Base-by-base conservation (phyloP, 2,329 filamentous ascomycete genomes). In the Xylaria sp. region DNA sequence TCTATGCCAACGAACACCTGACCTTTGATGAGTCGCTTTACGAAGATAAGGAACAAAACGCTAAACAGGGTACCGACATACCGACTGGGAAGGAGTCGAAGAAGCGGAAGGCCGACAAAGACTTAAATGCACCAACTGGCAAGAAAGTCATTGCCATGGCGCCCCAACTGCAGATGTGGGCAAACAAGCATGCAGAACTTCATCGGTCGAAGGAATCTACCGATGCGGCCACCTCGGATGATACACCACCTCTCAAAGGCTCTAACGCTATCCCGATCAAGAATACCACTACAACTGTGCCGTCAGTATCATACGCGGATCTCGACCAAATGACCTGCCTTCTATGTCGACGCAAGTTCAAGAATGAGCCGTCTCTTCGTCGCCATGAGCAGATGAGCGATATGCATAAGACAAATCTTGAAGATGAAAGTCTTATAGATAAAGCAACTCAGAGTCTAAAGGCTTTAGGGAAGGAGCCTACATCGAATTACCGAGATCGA, bases 161-260 rank as follows among this genome's bases (percentile, higher is more conserved):
- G n/a, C 87, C 89, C 0, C 89, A 92, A 77, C 82, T 92, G 53
- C 88, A 91, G 77, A 91, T 90, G 77, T 92, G 90, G 90, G 87
- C 88, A 57, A 88, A 91, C 74, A 88, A 90, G 58, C 89, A 91
- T 74, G 89, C 89, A 1, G 89, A 92, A 73, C 80, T 92, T 28
- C 88, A 90, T 73, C 86, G 87, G 65, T 84, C 80, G 68, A 86
- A 78, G 71, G 78, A 78, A 4, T 65, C 70, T 20, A 68, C 60
- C 5, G 74, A 59, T 67, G 76, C 64, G 36, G 76, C 79, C 78
- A 75, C 76, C 72, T 41, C 73, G 76, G 73, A 81, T 77, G 70
- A 77, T 75, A 68, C 62, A 30, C 60, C 76, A 53, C 66, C 72
- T 46, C 70, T 60, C 18, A 76, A 76, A 7, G 76, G 75, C 23